Base-by-base conservation (phyloP, 352 stramenopile genomes). In the Labyrinthula sp. region DNA sequence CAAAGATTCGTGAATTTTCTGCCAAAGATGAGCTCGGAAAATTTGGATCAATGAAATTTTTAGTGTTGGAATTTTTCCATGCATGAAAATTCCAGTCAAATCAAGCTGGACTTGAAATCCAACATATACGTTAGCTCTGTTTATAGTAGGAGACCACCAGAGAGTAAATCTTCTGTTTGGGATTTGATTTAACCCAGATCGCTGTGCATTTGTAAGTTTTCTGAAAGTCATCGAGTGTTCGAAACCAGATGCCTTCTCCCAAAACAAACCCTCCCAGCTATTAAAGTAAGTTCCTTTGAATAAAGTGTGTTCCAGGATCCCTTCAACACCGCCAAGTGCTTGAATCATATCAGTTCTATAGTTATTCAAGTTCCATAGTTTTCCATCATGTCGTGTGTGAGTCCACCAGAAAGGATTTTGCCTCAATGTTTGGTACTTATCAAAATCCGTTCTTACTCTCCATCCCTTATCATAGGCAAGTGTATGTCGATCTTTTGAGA, bases 331-430 rank as follows among this genome's bases (percentile, higher is more conserved):
- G 58, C 90, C 90, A 17, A 99, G 69, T 14, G 89, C 87, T 62
- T 99, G 91, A 54, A 98, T 99, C 79, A 99, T 95, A 70, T 99
- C 91, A 28, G 91, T 99, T 43, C 91, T 79, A 60, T 98, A 99
- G 43, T 95, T 94, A 71, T 97, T 98, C 17, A 99, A 61, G 68
- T 99, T 99, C 91, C 91, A 99, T 23, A 99, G 64, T 58, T 98
- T 97, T 55, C 91, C 91, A 66, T 99, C 91, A 61, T 99, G 91
- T 2, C 89, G 78, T 56, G 85, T 73, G 59, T 93, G 77, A 12
- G 89, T 98, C 90, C 89, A 98, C 86, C 87, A 97, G 62, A 99
- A 97, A 23, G 88, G 88, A 56, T 97, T 96, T 31, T 94, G 77
- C 29, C 89, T 73, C 38, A 88, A 58, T 40, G 97, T 73, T 64